Percentiles rank a stretch among this genome's conserved stretches.
Conservation (phyloP, 768 basidiomycete species). For the Symmetrospora coprosmae region DNA sequence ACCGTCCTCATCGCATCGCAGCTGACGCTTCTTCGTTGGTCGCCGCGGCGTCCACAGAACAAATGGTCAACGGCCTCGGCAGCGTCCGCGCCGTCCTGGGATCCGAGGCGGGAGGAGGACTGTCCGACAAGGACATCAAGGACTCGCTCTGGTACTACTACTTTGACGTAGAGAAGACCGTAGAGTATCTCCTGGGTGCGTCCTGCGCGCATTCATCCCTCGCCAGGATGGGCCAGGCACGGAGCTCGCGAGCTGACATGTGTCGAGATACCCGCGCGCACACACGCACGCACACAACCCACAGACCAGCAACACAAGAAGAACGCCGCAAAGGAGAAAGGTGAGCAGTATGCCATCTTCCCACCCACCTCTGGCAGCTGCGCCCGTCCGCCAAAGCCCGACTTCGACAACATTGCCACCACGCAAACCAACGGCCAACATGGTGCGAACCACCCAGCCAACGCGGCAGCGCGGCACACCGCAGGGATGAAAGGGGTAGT, state of each 20-base stretch:
- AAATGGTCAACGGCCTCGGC: conserved; percentile 58
- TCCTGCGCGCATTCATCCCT: conserved; percentile 14
- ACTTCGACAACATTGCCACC: too few species aligned
- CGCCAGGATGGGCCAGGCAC: not conserved
- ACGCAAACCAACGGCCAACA: too few species aligned
- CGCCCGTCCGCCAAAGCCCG: too few species aligned
- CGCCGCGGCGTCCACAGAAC: conserved; percentile 42
- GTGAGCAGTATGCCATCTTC: conserved; percentile 66
- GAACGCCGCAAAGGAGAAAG: conserved; percentile 32
- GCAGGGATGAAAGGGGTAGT: too few species aligned
- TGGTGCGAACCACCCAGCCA: too few species aligned
- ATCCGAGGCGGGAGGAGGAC: conserved; percentile 46
- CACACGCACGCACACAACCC: not conserved
- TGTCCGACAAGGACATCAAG: conserved; percentile 53
- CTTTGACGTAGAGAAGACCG: conserved; percentile 65
- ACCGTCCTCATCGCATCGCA: not conserved
- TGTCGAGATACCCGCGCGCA: not conserved
- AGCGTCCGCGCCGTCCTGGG: conserved; percentile 58
- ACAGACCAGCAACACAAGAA: conserved; percentile 58
- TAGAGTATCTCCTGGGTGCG: conserved; percentile 62
- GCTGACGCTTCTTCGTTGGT: conserved; percentile 27
- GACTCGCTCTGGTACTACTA: conserved; percentile 74
- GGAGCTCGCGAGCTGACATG: conserved; percentile 7
- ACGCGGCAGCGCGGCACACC: too few species aligned
- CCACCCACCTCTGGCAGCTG: too few species aligned